phyloP scores from a whole-genome alignment of 768 basidiomycete species.

The Rhodotorula graminis region DNA sequence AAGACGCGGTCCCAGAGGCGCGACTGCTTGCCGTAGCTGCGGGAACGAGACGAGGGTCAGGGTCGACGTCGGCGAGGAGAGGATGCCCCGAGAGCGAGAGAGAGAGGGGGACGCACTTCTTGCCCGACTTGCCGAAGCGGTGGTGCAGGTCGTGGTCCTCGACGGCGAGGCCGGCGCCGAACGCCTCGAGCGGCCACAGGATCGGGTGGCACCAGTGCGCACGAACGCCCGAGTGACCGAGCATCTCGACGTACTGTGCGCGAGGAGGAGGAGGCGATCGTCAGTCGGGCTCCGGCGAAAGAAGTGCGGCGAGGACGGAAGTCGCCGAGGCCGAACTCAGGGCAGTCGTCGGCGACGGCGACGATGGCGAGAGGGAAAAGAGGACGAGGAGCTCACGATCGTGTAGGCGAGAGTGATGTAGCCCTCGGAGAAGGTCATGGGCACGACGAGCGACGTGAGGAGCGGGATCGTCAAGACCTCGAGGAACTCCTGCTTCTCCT shows the following conservation, averaged over 20 bases:
- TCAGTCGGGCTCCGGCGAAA: background rate
- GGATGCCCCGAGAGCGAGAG: background rate
- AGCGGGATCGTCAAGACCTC: constrained; percentile 26
- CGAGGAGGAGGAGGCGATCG: constrained; percentile 3
- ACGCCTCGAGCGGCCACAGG: constrained; percentile 9
- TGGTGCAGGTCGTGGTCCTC: constrained; percentile 33
- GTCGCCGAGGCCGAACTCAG: constrained; percentile 13
- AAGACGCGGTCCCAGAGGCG: constrained; percentile 19
- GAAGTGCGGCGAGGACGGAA: constrained; percentile 4
- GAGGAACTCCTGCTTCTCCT: constrained; percentile 21
- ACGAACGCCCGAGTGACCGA: constrained; percentile 28
- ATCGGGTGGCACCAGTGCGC: constrained; percentile 24
- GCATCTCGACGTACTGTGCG: constrained; percentile 31
- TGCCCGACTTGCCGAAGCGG: constrained; percentile 20
- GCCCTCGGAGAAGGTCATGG: constrained; percentile 22
- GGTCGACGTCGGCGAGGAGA: background rate
- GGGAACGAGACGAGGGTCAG: background rate
- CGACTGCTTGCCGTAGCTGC: constrained; percentile 21
- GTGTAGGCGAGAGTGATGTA: constrained; percentile 29
- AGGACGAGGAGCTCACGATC: background rate
- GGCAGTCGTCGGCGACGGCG: background rate
- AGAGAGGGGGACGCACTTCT: constrained; percentile 1
- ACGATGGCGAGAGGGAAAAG: background rate
- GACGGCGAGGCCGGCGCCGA: constrained; percentile 22
- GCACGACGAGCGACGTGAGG: constrained; percentile 14